Base-by-base conservation (phyloP, 257 asterid genomes). In the Echium plantagineum region DNA sequence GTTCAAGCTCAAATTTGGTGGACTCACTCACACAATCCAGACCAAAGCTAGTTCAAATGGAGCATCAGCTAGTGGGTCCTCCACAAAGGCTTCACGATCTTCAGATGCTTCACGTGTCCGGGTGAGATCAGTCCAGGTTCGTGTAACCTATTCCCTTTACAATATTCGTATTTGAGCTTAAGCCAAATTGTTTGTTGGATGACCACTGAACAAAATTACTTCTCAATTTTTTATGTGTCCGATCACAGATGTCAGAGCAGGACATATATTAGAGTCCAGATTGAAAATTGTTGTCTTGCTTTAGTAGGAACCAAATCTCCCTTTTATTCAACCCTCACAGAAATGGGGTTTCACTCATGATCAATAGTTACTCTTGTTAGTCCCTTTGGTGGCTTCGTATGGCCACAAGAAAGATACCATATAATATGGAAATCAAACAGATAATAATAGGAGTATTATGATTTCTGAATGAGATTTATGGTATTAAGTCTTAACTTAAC, bases 1-100 rank as follows among this genome's bases (percentile, higher is more conserved):
- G 54, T 85, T 86, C 72, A 89, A 80, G 75, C 74, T 93, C 74
- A 93, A 84, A 80, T 94, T 93, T 69, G 95, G 96, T 64, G 97
- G 99, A 57, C 83, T 88, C 46, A 82, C 81, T 0, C 86, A 85
- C 58, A 85, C 90, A 20, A 78, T 91, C 60, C 94, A 85, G 70
- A 72, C 94, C 55, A 87, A 87, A 71, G 62, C 87, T 65, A 68
- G 66, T 69, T 73, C 81, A 54, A 79, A 72, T 66, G 84, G 91
- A 59, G 73, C 77, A 57, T 80, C 83, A 13, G 78, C 78, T 58
- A 65, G 78, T 51, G 82, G 81, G 57, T 68, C 80, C 53, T 66
- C 74, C 60, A 48, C 70, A 21, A 93, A 79, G 77, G 66, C 65
- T 63, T 73, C 72, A 62, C 90, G 78, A 56, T 63, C 84, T 20